These are phyloP conservation scores for Phoma sp. DNA, from an alignment of 2,329 filamentous ascomycete genomes.

Conservation along the genomic window DNA sequence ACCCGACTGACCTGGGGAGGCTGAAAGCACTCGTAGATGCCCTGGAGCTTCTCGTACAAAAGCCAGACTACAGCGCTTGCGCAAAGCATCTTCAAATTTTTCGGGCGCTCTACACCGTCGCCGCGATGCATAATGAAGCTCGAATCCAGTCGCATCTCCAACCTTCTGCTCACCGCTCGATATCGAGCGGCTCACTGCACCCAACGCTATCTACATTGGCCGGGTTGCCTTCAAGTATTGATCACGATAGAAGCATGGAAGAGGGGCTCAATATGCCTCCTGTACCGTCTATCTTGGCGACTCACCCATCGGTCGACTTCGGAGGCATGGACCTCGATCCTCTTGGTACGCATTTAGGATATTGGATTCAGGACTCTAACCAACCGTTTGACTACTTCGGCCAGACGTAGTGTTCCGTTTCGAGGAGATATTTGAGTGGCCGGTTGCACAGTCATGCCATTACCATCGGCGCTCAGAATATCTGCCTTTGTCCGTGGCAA, in stretches of 20 bases:
- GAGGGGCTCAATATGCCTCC: not conserved
- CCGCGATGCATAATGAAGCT: not conserved
- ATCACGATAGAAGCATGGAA: no score
- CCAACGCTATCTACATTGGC: no score
- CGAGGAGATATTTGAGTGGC: no score
- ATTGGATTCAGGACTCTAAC: constrained; percentile 4
- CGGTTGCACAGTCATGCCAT: no score
- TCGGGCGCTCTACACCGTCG: constrained; percentile 4
- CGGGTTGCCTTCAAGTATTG: no score
- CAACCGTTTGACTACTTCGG: no score
- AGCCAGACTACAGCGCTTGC: not conserved
- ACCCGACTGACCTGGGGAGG: not conserved
- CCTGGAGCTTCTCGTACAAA: not conserved
- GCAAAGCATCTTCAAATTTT: constrained; percentile 8
- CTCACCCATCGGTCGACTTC: not conserved
- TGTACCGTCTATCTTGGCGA: not conserved
- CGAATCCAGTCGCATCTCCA: no score
- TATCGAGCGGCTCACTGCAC: no score
- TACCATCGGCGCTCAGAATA: no score
- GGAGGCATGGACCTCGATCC: constrained; percentile 2
- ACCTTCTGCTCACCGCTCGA: no score
- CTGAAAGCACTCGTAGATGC: not conserved
- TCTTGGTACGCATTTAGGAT: constrained; percentile 3
- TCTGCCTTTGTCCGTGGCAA: no score
- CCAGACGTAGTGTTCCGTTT: no score